Percentiles rank a stretch among this genome's conserved stretches.
Evolutionary conservation across 2,329 filamentous ascomycete species (phyloP).

Genomic region (Colletotrichum sidae): DNA sequence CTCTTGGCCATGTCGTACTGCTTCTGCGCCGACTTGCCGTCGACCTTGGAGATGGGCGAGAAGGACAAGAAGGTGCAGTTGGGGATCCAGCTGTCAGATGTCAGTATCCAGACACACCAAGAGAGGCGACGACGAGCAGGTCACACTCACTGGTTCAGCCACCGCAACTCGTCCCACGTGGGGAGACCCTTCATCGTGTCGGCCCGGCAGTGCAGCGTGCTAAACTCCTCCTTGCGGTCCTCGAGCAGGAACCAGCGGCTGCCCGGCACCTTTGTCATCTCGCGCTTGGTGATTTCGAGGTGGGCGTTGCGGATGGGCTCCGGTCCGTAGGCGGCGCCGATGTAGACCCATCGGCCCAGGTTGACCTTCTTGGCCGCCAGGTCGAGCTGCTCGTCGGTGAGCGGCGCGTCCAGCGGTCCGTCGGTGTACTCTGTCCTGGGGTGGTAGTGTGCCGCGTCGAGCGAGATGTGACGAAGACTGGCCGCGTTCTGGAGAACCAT

Average conservation of each 20-base stretch:
- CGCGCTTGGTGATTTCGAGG: conserved; percentile 23
- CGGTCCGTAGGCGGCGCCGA: conserved; percentile 53
- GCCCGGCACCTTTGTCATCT: conserved; percentile 29
- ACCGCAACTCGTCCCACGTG: conserved; percentile 52
- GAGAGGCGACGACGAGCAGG: too few relatives aligned
- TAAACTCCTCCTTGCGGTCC: conserved; percentile 40
- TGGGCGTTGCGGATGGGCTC: conserved; percentile 41
- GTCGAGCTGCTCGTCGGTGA: conserved; percentile 53
- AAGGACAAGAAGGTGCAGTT: conserved; percentile 58
- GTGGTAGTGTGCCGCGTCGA: conserved; percentile 54
- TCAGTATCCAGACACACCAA: not conserved
- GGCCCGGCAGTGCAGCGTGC: conserved; percentile 44
- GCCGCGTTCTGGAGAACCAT: conserved; percentile 58
- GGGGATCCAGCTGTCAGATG: conserved; percentile 48
- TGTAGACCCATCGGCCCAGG: conserved; percentile 59
- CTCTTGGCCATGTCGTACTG: conserved; percentile 50
- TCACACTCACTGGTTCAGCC: conserved; percentile 44
- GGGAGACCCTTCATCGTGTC: conserved; percentile 45
- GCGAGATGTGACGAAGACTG: conserved; percentile 54
- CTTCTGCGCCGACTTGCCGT: conserved; percentile 52
- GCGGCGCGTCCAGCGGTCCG: conserved; percentile 38
- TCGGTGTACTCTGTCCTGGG: conserved; percentile 43
- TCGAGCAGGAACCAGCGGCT: conserved; percentile 30
- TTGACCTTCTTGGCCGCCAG: conserved; percentile 51
- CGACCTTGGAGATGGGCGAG: conserved; percentile 58